These are phyloP conservation scores for Botrytis medusae DNA, from an alignment of 2,329 filamentous ascomycete species.

Conservation along the genomic window DNA sequence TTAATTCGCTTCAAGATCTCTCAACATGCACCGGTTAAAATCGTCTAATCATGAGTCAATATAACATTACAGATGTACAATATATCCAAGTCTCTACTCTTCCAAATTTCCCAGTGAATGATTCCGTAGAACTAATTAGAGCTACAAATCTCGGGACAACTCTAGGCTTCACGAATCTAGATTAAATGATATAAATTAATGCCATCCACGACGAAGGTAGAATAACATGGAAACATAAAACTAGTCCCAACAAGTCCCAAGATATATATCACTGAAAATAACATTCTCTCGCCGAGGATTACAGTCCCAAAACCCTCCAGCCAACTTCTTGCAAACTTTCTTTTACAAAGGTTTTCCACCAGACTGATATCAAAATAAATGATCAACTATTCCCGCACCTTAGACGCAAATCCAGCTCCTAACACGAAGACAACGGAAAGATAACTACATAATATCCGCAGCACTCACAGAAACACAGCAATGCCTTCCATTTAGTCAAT, in stretches of 20 bases:
- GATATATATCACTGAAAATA: background rate
- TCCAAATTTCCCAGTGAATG: background rate
- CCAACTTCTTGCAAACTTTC: rapidly evolving
- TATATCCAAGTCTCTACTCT: background rate
- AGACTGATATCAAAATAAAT: too few relatives aligned
- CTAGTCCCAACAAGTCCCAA: background rate
- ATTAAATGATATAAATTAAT: background rate
- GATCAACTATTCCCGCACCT: too few relatives aligned
- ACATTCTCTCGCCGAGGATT: background rate
- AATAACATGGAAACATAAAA: background rate
- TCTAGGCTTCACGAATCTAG: rapidly evolving
- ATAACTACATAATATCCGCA: too few relatives aligned
- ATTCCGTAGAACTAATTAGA: background rate
- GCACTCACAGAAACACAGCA: too few relatives aligned
- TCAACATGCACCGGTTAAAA: rapidly evolving
- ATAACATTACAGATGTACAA: background rate
- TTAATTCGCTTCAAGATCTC: background rate
- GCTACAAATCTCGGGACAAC: background rate
- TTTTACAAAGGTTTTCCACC: background rate
- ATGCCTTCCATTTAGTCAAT: too few relatives aligned
- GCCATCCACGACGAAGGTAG: background rate
- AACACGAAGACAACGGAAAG: too few relatives aligned
- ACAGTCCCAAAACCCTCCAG: background rate
- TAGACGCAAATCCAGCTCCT: too few relatives aligned
- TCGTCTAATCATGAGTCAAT: rapidly evolving